A percentile compares a stretch with the other conserved stretches of the same genome.
Conservation (phyloP, 108 stramenopile genomes). For the Nitzschia sp. region DNA sequence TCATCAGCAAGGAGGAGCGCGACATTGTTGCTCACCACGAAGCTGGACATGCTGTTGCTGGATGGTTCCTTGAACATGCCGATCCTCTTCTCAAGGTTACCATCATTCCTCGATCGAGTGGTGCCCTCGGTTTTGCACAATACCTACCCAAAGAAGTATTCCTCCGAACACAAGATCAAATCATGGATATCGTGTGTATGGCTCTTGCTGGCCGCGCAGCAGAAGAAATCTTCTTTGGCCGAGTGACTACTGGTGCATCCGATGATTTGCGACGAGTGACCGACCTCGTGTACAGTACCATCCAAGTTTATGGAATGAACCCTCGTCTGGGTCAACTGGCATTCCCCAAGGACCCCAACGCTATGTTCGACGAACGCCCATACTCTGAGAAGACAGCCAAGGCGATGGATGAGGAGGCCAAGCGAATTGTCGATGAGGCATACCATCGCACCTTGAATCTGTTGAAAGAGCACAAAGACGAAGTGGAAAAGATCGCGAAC, state of each 20-base stretch:
- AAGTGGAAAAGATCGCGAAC: conserved; percentile 84
- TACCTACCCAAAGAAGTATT: conserved; percentile 89
- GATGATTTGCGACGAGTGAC: conserved; percentile 95
- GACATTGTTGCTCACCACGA: conserved; percentile 89
- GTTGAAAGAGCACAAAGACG: conserved; percentile 75
- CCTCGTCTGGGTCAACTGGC: conserved; percentile 90
- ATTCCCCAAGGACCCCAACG: conserved; percentile 88
- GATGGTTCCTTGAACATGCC: conserved; percentile 74
- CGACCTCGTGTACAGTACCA: conserved; percentile 92
- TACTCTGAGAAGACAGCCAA: conserved; percentile 95
- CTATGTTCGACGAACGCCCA: conserved; percentile 79
- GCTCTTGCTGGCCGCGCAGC: conserved; percentile 94
- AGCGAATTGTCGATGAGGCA: conserved; percentile 88
- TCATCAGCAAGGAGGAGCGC: conserved; percentile 59
- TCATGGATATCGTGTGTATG: conserved; percentile 84
- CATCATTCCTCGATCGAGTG: conserved; percentile 86
- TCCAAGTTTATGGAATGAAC: conserved; percentile 89
- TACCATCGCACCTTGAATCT: conserved; percentile 87
- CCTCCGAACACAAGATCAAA: conserved; percentile 71
- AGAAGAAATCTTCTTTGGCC: conserved; percentile 93
- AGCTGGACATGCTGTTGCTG: conserved; percentile 84
- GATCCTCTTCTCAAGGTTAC: conserved; percentile 90
- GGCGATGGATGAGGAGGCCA: conserved; percentile 97
- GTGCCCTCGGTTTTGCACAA: conserved; percentile 89
- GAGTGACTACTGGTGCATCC: conserved; percentile 95